These are phyloP conservation scores for Aspergillus transmontanensis DNA, from an alignment of 2,329 filamentous ascomycete genomes.

Conservation along the genomic window DNA sequence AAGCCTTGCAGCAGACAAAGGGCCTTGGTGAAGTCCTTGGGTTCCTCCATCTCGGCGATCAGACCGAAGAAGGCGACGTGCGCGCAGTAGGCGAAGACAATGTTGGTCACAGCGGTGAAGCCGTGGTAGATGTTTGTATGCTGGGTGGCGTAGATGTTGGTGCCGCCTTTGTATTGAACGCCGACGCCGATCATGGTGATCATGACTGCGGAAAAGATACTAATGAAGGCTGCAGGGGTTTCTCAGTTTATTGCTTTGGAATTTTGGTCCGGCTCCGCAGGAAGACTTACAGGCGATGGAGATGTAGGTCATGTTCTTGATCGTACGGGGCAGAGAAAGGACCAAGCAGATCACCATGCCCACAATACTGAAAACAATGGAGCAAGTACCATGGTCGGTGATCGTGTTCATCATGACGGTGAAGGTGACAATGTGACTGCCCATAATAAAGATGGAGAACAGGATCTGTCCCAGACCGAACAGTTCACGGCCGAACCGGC, in stretches of 20 bases:
- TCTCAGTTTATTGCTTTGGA: constrained; percentile 1
- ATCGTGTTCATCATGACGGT: constrained; percentile 68
- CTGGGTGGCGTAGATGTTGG: constrained; percentile 39
- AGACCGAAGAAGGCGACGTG: constrained; percentile 71
- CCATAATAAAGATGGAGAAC: constrained; percentile 69
- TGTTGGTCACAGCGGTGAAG: constrained; percentile 67
- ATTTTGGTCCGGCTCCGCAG: neutral
- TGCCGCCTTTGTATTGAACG: constrained; percentile 47
- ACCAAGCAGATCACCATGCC: constrained; percentile 61
- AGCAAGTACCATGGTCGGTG: constrained; percentile 63
- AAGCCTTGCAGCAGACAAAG: constrained; percentile 62
- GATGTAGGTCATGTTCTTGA: constrained; percentile 63
- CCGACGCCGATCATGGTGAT: constrained; percentile 69
- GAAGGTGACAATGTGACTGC: constrained; percentile 71
- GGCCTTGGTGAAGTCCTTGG: constrained; percentile 63
- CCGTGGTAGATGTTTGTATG: constrained; percentile 54
- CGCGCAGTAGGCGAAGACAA: constrained; percentile 70
- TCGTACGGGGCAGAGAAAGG: constrained; percentile 63
- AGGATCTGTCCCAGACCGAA: constrained; percentile 64
- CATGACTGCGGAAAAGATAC: constrained; percentile 65
- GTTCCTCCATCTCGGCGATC: constrained; percentile 64
- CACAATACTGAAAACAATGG: constrained; percentile 63
- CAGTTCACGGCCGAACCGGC: constrained; percentile 62
- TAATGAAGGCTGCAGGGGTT: constrained; percentile 57
- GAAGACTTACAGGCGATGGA: constrained; percentile 56